Conservation (phyloP, 805 yeast genomes). For the Candida coleopterorum region DNA sequence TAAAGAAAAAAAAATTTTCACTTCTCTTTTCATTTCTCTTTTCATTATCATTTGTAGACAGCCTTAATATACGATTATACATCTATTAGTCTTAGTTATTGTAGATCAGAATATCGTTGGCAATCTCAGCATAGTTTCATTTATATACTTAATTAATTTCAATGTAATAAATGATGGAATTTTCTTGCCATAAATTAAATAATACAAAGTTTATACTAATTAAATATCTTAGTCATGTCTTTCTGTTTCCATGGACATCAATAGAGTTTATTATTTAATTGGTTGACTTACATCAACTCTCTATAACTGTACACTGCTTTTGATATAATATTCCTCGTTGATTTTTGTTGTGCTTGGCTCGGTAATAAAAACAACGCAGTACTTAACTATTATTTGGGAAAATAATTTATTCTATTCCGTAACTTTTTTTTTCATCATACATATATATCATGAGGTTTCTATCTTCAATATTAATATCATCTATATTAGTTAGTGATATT, state of each 20-base stretch:
- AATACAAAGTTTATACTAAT: slow-evolving; percentile 17
- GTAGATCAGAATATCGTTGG: slow-evolving; percentile 25
- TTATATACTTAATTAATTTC: slow-evolving; percentile 18
- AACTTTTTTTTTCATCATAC: no score
- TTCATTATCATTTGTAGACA: not conserved
- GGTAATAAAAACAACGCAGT: slow-evolving; percentile 1
- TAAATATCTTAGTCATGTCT: slow-evolving; percentile 17
- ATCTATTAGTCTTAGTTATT: not conserved
- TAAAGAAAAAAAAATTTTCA: not conserved
- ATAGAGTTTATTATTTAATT: slow-evolving; percentile 16
- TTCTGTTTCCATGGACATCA: slow-evolving; percentile 7
- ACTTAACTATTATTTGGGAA: not conserved
- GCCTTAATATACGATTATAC: slow-evolving; percentile 2
- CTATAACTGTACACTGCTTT: no score
- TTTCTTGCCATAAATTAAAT: slow-evolving; percentile 35
- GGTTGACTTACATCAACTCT: slow-evolving; percentile 18
- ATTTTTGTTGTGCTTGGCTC: no score
- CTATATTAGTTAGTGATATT: not conserved
- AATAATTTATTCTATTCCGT: no score
- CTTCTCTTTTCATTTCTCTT: not conserved
- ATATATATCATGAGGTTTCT: slow-evolving; percentile 6
- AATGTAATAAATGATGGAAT: slow-evolving; percentile 42
- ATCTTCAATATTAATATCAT: slow-evolving; percentile 1
- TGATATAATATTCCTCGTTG: no score
- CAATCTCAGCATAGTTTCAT: slow-evolving; percentile 47